Evolutionary conservation across 441 rosid species (phyloP).

Genomic region (Pelargonium fulgidum): DNA sequence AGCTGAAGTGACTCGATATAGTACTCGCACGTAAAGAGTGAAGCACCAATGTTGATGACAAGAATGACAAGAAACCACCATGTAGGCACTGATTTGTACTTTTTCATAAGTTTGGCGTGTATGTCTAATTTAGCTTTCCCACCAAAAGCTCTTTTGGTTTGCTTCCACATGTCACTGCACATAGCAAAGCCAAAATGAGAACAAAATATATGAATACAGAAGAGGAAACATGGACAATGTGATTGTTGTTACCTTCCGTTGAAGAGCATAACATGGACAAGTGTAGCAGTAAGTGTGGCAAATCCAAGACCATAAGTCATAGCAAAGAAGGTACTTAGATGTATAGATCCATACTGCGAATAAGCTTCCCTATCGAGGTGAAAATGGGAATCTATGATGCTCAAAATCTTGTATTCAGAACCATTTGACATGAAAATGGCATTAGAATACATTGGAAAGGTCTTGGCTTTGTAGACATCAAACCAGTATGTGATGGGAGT

Average conservation of each 20-base stretch:
- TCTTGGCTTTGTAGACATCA: conserved; percentile 5
- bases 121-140: conserved; percentile 50
- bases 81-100: conserved; percentile 69
- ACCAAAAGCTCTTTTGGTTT: conserved; percentile 49
- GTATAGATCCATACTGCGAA: conserved; percentile 49
- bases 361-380: conserved; percentile 54
- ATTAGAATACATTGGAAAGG: conserved; percentile 68
- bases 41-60: conserved; percentile 31
- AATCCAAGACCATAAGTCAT: conserved; percentile 73
- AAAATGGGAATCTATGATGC: conserved; percentile 59
- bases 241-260: conserved; percentile 54
- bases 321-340: conserved; percentile 69
- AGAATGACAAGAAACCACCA: conserved; percentile 78
- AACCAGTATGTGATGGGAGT: conserved; percentile 54
- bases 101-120: conserved; percentile 69
- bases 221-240: no score
- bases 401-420: conserved; percentile 43
- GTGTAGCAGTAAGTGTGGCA: conserved; percentile 75
- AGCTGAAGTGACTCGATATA: conserved; percentile 66
- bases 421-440: conserved; percentile 61
- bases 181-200: neutral
- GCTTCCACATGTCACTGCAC: conserved; percentile 53
- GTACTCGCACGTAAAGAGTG: conserved; percentile 50
- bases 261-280: conserved; percentile 74
- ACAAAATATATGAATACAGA: no score